Evolutionary conservation across 2,329 filamentous ascomycete genomes (phyloP).

Genomic region (Cryphonectria naterciae): DNA sequence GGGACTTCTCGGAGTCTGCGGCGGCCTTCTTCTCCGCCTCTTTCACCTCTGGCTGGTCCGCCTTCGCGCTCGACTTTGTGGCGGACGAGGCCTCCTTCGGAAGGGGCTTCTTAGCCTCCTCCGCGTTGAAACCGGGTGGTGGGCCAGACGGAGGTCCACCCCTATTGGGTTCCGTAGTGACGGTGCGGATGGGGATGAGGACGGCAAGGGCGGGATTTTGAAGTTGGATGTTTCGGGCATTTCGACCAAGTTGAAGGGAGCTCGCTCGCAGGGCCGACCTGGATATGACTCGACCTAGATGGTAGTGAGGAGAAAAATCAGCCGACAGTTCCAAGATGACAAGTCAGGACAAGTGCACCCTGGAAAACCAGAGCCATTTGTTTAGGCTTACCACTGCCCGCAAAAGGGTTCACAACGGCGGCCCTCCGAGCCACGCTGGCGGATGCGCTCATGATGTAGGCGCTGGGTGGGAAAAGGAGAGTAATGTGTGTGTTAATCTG

Average conservation of each 20-base stretch:
- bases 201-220: slow-evolving; percentile 58
- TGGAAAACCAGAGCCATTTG: slow-evolving; percentile 13
- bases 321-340: slow-evolving; percentile 26
- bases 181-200: slow-evolving; percentile 58
- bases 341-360: not conserved
- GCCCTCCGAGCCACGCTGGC: slow-evolving; percentile 60
- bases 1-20: slow-evolving; percentile 44
- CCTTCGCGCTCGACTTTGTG: slow-evolving; percentile 40
- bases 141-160: slow-evolving; percentile 62
- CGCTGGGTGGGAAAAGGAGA: slow-evolving; percentile 8
- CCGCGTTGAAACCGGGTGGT: slow-evolving; percentile 88
- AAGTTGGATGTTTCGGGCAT: slow-evolving; percentile 49
- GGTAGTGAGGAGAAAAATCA: slow-evolving; percentile 32
- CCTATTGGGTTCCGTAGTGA: slow-evolving; percentile 62
- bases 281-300: slow-evolving; percentile 49
- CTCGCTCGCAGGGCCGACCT: slow-evolving; percentile 51
- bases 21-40: slow-evolving; percentile 37
- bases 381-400: slow-evolving; percentile 49
- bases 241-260: slow-evolving; percentile 51
- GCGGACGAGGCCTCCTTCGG: slow-evolving; percentile 54
- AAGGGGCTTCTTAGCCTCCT: slow-evolving; percentile 85
- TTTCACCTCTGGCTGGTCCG: slow-evolving; percentile 38
- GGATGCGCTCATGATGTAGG: slow-evolving; percentile 57
- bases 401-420: slow-evolving; percentile 56
- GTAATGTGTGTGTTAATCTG: not conserved